These are phyloP conservation scores for Lactarius indigo DNA, from an alignment of 768 basidiomycete genomes.

Conservation along the genomic window DNA sequence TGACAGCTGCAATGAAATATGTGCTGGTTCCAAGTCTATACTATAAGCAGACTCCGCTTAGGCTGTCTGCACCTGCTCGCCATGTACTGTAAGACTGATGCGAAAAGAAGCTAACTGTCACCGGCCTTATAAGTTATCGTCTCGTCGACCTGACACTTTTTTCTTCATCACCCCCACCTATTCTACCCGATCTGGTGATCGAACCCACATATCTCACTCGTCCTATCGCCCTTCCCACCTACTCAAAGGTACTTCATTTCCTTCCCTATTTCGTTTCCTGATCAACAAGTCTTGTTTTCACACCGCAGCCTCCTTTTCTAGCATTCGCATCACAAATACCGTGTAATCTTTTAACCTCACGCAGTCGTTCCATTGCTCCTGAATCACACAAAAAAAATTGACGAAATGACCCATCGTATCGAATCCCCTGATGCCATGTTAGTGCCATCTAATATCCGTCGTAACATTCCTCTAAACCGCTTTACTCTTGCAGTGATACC, in stretches of 20 bases:
- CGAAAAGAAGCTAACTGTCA: too few relatives aligned
- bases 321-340: constrained; percentile 4
- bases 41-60: too few relatives aligned
- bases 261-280: neutral
- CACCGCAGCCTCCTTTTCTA: constrained; percentile 4
- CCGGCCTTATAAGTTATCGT: constrained; percentile 16
- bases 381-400: constrained; percentile 19
- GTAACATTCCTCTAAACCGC: constrained; percentile 25
- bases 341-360: neutral
- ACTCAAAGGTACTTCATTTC: constrained; percentile 13
- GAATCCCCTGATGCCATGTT: constrained; percentile 32
- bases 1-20: too few relatives aligned
- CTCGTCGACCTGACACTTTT: constrained; percentile 15
- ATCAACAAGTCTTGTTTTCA: neutral
- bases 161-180: constrained; percentile 10
- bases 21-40: too few relatives aligned
- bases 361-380: constrained; percentile 16
- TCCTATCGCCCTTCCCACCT: constrained; percentile 11
- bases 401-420: constrained; percentile 52
- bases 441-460: constrained; percentile 26
- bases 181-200: constrained; percentile 21
- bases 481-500: constrained; percentile 38
- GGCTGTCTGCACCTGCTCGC: too few relatives aligned
- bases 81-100: too few relatives aligned
- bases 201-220: constrained; percentile 12